Percentiles rank a stretch among this genome's conserved stretches.
Evolutionary conservation across 495 filamentous ascomycete species (phyloP).

Genomic region (Collariella sp.): DNA sequence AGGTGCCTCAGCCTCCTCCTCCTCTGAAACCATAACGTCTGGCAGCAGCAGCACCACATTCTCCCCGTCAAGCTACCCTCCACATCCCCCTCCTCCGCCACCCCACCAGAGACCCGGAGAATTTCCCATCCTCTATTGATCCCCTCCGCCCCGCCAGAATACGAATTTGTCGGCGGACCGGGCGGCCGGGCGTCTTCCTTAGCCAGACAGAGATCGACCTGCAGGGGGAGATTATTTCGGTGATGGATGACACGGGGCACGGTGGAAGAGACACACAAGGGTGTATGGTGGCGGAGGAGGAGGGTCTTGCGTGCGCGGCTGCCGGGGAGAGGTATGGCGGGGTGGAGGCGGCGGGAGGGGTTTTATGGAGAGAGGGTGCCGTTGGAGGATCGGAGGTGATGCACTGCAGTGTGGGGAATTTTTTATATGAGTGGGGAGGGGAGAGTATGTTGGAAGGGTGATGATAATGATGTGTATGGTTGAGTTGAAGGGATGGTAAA

Average conservation of each 20-base stretch:
- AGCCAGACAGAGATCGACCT: conserved; percentile 29
- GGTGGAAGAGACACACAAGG: conserved; percentile 42
- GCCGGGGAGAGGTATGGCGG: conserved; percentile 26
- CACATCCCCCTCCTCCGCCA: conserved; percentile 33
- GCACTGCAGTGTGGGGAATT: background rate
- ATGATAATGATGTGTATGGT: background rate
- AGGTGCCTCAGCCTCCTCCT: conserved; percentile 10
- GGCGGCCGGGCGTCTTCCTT: conserved; percentile 19
- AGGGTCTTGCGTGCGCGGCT: conserved; percentile 40
- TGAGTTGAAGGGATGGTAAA: background rate
- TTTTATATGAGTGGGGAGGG: no score
- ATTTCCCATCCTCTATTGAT: no score
- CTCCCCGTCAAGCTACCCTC: conserved; percentile 38
- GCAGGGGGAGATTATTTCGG: conserved; percentile 38
- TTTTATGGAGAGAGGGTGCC: conserved; percentile 45
- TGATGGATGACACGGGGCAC: conserved; percentile 36
- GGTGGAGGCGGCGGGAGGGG: conserved; percentile 35
- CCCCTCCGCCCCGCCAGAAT: conserved; percentile 20
- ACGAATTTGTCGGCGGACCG: conserved; percentile 24
- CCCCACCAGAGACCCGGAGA: conserved; percentile 13
- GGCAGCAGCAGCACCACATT: conserved; percentile 16
- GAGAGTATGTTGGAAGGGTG: background rate
- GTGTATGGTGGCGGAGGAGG: conserved; percentile 42
- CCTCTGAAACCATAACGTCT: conserved; percentile 16
- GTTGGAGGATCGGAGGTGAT: conserved; percentile 35